A percentile compares a stretch with the other conserved stretches of the same genome.
Evolutionary conservation across 1,284 basidiomycete genomes (phyloP).

Genomic region (Trichosporon coremiiforme): DNA sequence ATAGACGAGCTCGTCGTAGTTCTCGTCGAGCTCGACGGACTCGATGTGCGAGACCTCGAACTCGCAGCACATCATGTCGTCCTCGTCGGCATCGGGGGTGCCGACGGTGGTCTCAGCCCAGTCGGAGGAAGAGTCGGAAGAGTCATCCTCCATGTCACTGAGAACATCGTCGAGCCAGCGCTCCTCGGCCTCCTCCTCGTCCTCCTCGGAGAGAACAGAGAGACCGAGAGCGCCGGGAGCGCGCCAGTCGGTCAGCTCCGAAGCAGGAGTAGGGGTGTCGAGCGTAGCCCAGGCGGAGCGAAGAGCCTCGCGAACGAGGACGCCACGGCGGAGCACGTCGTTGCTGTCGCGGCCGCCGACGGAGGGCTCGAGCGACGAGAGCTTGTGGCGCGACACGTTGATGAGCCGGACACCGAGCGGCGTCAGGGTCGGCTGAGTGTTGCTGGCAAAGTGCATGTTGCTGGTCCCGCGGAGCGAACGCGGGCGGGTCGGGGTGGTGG

Average conservation of each 20-base stretch:
- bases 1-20: constrained; percentile 24
- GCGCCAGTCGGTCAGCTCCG: constrained; percentile 47
- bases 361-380: constrained; percentile 40
- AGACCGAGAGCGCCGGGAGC: constrained; percentile 43
- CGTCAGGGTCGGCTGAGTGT: constrained; percentile 44
- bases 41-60: constrained; percentile 8
- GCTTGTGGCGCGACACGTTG: constrained; percentile 47
- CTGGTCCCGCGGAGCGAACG: neutral
- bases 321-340: constrained; percentile 39
- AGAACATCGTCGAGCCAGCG: constrained; percentile 51
- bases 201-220: constrained; percentile 47
- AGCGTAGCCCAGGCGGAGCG: constrained; percentile 48
- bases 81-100: constrained; percentile 33
- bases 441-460: constrained; percentile 46
- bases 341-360: constrained; percentile 38
- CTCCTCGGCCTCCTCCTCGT: constrained; percentile 44
- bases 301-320: constrained; percentile 49
- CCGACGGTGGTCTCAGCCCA: constrained; percentile 42
- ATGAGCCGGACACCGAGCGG: constrained; percentile 50
- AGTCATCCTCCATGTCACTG: constrained; percentile 41
- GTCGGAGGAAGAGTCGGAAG: constrained; percentile 33
- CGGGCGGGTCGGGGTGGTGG: neutral
- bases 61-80: constrained; percentile 18
- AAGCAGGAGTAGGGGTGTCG: constrained; percentile 34
- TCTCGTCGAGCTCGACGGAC: constrained; percentile 22